Base-by-base conservation (phyloP, 192 early-diverging fungal genomes). In the Coemansia sp. region DNA sequence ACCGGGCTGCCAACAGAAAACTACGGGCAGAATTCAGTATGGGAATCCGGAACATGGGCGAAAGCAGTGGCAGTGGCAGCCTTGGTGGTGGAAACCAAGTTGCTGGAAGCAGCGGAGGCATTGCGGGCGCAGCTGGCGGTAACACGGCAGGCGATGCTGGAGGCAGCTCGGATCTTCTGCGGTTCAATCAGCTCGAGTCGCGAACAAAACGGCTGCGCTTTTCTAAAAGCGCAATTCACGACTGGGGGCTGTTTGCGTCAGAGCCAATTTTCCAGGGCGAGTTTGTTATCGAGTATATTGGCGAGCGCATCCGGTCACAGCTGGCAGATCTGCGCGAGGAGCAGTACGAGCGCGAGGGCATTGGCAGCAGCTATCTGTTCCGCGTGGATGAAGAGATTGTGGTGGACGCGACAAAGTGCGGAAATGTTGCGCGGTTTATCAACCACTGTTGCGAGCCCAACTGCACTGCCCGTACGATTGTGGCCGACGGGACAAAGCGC, bases 391-490 rank as follows among this genome's bases (percentile, higher is more conserved):
- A 91, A 55, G 95, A 96, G 63, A 90, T 84, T 25, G 92, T 98
- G 57, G 90, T 99, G 57, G 98, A 99, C 77, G 98, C 98, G 17
- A 99, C 98, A 31, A 92, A 94, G 76, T 92, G 87, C 68, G 98
- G 98, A 60, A 98, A 96, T 72, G 86, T 98, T 67, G 98, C 98
- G 52, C 86, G 96, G 28, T 97, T 99, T 54, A 93, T 99, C 69
- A 98, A 99, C 78, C 98, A 99, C 75, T 93, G 93, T 73, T 99
- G 96, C 75, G 75, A 98, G 92, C 96, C 97, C 40, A 99, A 99
- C 75, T 98, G 96, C 81, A 95, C 84, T 78, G 97, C 97, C 21
- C 94, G 93, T 71, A 90, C 94, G 34, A 95, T 98, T 57, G 90
- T 89, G 22, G 89, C 95, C 0, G 94, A 94, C 47, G 92, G 91